phyloP scores from a whole-genome alignment of 1,139 yeast genomes.

The Yamadazyma sp. region DNA sequence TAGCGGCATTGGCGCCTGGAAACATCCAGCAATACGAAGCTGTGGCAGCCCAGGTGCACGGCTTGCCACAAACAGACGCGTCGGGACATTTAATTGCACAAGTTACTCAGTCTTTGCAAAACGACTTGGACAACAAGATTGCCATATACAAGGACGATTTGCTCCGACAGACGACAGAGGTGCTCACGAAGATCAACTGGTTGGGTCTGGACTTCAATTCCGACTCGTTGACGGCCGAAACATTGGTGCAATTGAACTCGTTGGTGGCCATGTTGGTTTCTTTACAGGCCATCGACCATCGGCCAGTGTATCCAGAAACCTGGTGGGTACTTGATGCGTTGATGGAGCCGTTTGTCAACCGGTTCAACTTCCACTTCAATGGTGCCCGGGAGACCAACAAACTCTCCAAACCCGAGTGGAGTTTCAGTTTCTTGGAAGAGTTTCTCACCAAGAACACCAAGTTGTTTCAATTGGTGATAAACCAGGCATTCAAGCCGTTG shows the following conservation, averaged over 20 bases:
- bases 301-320: constrained; percentile 42
- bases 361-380: constrained; percentile 78
- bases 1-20: constrained; percentile 4
- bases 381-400: constrained; percentile 60
- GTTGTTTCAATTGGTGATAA: constrained; percentile 33
- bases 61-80: constrained; percentile 4
- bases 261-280: constrained; percentile 25
- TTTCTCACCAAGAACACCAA: constrained; percentile 47
- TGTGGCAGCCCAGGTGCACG: constrained; percentile 4
- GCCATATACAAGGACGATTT: constrained; percentile 5
- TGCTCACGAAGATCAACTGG: constrained; percentile 19
- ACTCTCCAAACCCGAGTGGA: constrained; percentile 79
- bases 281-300: constrained; percentile 35
- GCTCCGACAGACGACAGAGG: constrained; percentile 6
- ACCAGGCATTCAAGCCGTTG: constrained; percentile 27
- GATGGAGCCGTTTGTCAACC: constrained; percentile 53
- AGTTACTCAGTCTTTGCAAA: constrained; percentile 4
- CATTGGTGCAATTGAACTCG: constrained; percentile 13
- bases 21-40: constrained; percentile 9
- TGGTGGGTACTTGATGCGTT: constrained; percentile 62
- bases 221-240: constrained; percentile 9
- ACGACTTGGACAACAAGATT: constrained; percentile 9
- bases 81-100: constrained; percentile 1
- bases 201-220: constrained; percentile 12
- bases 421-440: constrained; percentile 55